Evolutionary conservation across 2,329 filamentous ascomycete species (phyloP), one percentile per base, ranked within the genome.

Genomic region (Trichothecium sympodiale): DNA sequence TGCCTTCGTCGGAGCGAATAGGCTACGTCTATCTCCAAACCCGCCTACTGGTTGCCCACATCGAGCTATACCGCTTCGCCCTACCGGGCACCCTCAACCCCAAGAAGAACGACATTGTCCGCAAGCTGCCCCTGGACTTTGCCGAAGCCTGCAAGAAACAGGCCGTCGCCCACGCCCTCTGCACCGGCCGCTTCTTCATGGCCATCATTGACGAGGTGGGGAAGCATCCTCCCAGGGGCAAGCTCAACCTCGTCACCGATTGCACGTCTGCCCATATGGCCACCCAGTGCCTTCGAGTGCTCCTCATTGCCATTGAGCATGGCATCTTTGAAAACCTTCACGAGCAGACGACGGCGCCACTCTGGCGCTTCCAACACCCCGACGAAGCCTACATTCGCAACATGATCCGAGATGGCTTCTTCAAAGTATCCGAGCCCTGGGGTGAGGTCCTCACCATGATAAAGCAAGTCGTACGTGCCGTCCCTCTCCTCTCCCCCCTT

Each of bases 31-130:
- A 56, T 41, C 48, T 63, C 17, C 57, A 61, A 41, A 54, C 52
- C 2, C 51, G 54, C 33, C 46, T 61, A 14, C 54, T 53, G 17
- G 49, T 52, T 6, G 48, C 55, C 27, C 56, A 62, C 36, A 51
- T 62, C 10, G 58, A 62, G 23, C 43, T 63, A 6, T 63, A 63
- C 38, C 51, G 59, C 9, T 59, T 61, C 38, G 52, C 55, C 12
- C 43, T 62, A 6, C 59, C 59, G 0, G 55, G 55, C 1, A 46
- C 59, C 1, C 44, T 51, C 12, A 56, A 57, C 17, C 51, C 52
- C 27, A 47, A 51, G 0, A 50, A 50, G 4, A 40, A 50, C 8
- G 54, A 59, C 4, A 42, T 61, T 7, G 43, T 57, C 4, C 49
- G 46, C 18, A 53, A 52, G 37, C 46, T 62, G 3, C 60, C 60